phyloP scores from a whole-genome alignment of 148 eudicot species.

The Drosera capensis region DNA sequence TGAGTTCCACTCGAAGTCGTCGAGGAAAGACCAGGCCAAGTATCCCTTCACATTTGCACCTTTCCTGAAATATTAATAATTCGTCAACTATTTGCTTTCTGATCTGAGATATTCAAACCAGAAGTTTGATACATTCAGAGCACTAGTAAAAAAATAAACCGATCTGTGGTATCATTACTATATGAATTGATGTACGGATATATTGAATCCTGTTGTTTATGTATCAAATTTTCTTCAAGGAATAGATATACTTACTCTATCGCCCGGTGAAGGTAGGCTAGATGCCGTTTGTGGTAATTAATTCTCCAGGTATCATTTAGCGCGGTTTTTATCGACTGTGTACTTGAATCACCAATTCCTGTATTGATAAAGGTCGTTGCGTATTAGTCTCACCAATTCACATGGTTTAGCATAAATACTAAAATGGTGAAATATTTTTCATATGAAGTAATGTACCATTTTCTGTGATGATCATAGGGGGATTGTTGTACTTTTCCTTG shows the following conservation, averaged over 20 bases:
- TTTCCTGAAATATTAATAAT: slow-evolving; percentile 7
- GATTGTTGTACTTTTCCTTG: slow-evolving; percentile 12
- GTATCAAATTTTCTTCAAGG: too few species aligned
- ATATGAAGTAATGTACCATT: slow-evolving; percentile 14
- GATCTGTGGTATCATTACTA: too few species aligned
- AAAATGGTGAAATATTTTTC: background rate
- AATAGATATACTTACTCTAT: slow-evolving; percentile 21
- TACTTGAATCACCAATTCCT: slow-evolving; percentile 20
- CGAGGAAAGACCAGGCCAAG: slow-evolving; percentile 25
- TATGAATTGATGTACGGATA: background rate
- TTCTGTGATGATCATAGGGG: slow-evolving; percentile 15
- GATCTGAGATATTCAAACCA: background rate
- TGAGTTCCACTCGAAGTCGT: slow-evolving; percentile 20
- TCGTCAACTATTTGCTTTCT: background rate
- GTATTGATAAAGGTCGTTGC: background rate
- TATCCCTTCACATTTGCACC: slow-evolving; percentile 27
- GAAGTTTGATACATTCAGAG: background rate
- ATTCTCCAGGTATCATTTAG: slow-evolving; percentile 13
- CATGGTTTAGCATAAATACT: background rate
- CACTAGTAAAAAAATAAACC: background rate
- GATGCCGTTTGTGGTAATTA: slow-evolving; percentile 15
- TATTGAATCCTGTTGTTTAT: too few species aligned
- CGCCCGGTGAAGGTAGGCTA: slow-evolving; percentile 15
- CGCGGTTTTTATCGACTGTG: slow-evolving; percentile 14
- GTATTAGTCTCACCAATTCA: background rate